Evolutionary conservation across 148 eudicot species (phyloP).

Genomic region (Suaeda aralocaspica): DNA sequence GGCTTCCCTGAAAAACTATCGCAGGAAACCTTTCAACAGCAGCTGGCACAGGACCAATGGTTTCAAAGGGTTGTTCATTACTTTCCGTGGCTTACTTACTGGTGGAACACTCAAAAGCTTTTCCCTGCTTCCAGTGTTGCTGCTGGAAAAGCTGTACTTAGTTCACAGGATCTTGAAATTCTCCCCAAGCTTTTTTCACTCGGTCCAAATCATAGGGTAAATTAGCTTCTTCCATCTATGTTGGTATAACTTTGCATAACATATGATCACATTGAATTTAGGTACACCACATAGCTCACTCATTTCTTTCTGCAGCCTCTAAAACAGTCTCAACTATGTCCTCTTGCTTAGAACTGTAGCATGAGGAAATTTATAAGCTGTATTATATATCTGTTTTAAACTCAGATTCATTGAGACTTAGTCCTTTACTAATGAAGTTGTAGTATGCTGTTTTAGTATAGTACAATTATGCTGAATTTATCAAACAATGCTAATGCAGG

Average conservation of each 20-base stretch:
- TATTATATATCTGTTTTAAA: not conserved
- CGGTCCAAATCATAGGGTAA: not conserved
- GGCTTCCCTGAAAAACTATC: conserved; percentile 43
- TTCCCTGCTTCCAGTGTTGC: conserved; percentile 53
- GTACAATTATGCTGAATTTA: no score
- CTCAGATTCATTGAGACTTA: no score
- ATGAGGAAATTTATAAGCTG: not conserved
- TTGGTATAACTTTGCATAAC: not conserved
- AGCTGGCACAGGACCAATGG: conserved; percentile 45
- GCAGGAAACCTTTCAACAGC: conserved; percentile 34
- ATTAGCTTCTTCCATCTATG: not conserved
- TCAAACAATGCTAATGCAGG: no score
- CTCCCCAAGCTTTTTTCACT: conserved; percentile 17
- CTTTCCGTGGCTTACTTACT: conserved; percentile 47
- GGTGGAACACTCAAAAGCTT: conserved; percentile 64
- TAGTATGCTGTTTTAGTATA: no score
- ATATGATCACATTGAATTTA: not conserved
- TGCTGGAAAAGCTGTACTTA: conserved; percentile 27
- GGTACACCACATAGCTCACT: not conserved
- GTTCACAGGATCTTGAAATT: conserved; percentile 28
- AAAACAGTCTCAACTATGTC: not conserved
- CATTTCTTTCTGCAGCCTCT: not conserved
- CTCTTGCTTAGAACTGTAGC: not conserved
- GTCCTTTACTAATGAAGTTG: no score
- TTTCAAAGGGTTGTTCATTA: conserved; percentile 45